Conservation (phyloP, 768 basidiomycete genomes). For the Strobilomyces dryophilus region DNA sequence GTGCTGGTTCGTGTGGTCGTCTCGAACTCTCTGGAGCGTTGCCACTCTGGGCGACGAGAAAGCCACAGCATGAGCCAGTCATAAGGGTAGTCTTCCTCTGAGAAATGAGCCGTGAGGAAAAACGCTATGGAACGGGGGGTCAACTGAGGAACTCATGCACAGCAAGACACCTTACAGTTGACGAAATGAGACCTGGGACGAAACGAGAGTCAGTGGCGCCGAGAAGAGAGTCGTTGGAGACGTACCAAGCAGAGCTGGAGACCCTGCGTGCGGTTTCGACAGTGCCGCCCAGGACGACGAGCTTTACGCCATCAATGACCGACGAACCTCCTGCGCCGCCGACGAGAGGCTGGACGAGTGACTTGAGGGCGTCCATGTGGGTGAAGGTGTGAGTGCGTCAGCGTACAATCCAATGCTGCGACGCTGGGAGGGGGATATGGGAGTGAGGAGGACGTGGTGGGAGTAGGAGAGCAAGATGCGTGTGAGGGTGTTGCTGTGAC, state of each 20-base stretch:
- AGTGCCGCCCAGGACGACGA: constrained; percentile 83
- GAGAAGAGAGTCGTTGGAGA: not conserved
- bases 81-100: constrained; percentile 86
- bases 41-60: constrained; percentile 82
- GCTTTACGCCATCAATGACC: constrained; percentile 85
- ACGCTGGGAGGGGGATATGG: constrained; percentile 15
- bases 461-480: constrained; percentile 16
- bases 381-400: constrained; percentile 17
- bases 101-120: constrained; percentile 89
- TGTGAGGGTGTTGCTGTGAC: not conserved
- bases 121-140: constrained; percentile 44
- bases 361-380: constrained; percentile 76
- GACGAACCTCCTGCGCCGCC: constrained; percentile 71
- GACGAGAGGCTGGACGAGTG: constrained; percentile 76
- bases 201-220: constrained; percentile 8
- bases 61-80: constrained; percentile 93
- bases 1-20: constrained; percentile 75
- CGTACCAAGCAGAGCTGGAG: constrained; percentile 78
- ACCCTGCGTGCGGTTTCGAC: constrained; percentile 83
- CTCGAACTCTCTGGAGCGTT: constrained; percentile 85
- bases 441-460: constrained; percentile 20
- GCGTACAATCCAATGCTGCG: constrained; percentile 39
- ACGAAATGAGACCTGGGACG: constrained; percentile 72
- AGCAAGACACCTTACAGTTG: constrained; percentile 59
- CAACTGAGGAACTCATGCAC: constrained; percentile 4